Conservation (phyloP, 768 basidiomycete species). For the Xanthoconium stramineum region DNA sequence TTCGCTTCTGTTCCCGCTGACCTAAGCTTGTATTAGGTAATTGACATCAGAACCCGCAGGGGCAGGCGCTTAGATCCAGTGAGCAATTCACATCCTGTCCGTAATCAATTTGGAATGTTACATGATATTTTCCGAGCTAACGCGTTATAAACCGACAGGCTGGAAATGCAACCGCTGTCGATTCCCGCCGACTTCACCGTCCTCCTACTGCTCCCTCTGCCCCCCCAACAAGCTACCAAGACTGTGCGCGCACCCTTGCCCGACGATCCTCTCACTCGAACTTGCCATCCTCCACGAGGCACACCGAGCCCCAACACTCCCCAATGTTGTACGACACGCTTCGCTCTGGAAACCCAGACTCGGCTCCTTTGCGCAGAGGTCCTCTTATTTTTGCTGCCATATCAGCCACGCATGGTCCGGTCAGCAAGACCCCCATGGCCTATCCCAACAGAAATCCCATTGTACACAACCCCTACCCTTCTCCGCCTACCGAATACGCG, state of each 20-base stretch:
- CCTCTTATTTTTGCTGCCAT: conserved; percentile 66
- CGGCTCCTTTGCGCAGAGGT: conserved; percentile 37
- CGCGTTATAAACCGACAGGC: conserved; percentile 22
- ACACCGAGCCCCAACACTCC: background rate
- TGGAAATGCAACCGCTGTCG: conserved; percentile 1
- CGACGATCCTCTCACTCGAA: conserved; percentile 8
- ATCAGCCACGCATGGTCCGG: conserved; percentile 27
- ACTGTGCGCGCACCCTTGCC: conserved; percentile 5
- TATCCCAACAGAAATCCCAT: conserved; percentile 3
- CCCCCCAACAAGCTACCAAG: conserved; percentile 23
- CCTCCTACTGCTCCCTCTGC: conserved; percentile 2
- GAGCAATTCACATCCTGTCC: conserved; percentile 16
- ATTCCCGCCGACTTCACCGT: conserved; percentile 10
- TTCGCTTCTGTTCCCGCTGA: conserved; percentile 2
- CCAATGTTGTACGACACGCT: conserved; percentile 24
- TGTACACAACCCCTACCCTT: conserved; percentile 22
- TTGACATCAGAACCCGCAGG: conserved; percentile 16
- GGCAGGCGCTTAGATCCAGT: conserved; percentile 17
- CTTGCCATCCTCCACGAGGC: background rate
- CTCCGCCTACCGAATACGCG: conserved; percentile 26
- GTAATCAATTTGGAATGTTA: conserved; percentile 14
- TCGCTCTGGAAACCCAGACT: conserved; percentile 17
- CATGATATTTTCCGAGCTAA: conserved; percentile 15
- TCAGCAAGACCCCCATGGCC: conserved; percentile 1
- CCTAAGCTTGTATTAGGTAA: conserved; percentile 26